These are phyloP conservation scores for Hypoxylon trugodes DNA, from an alignment of 495 filamentous ascomycete species.

Conservation along the genomic window DNA sequence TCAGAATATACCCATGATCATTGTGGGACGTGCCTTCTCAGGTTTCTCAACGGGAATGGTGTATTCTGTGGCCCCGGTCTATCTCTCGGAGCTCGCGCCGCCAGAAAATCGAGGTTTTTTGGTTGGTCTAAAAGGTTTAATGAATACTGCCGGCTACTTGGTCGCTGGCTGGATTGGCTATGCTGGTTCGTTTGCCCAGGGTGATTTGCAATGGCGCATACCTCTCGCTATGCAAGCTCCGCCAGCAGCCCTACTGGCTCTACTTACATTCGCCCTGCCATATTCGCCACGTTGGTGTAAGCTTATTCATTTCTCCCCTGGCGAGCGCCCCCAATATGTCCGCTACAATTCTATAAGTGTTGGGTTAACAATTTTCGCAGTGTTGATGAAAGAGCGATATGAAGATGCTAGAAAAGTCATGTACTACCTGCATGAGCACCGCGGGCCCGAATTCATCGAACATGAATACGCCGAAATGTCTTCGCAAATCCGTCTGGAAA, in stretches of 20 bases:
- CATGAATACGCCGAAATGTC: too few relatives aligned
- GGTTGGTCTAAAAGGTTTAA: neutral
- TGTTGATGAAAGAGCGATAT: neutral
- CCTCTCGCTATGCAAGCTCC: neutral
- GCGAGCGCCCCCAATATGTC: too few relatives aligned
- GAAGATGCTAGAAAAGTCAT: neutral
- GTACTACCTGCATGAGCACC: neutral
- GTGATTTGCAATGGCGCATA: neutral
- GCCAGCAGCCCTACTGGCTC: neutral
- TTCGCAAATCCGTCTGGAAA: too few relatives aligned
- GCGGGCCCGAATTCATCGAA: too few relatives aligned
- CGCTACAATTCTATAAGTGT: neutral
- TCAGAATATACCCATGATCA: neutral
- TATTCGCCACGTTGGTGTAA: neutral
- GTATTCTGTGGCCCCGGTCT: neutral
- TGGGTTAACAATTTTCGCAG: neutral
- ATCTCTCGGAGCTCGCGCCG: neutral
- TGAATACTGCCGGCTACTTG: neutral
- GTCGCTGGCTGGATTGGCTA: neutral
- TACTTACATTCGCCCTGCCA: neutral
- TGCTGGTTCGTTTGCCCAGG: neutral
- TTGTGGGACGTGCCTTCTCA: neutral
- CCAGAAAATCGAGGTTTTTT: conserved; percentile 1
- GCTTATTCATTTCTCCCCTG: too few relatives aligned
- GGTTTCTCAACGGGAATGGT: neutral